phyloP scores from a whole-genome alignment of 306 rosid species.

The Quercus engelmannii region DNA sequence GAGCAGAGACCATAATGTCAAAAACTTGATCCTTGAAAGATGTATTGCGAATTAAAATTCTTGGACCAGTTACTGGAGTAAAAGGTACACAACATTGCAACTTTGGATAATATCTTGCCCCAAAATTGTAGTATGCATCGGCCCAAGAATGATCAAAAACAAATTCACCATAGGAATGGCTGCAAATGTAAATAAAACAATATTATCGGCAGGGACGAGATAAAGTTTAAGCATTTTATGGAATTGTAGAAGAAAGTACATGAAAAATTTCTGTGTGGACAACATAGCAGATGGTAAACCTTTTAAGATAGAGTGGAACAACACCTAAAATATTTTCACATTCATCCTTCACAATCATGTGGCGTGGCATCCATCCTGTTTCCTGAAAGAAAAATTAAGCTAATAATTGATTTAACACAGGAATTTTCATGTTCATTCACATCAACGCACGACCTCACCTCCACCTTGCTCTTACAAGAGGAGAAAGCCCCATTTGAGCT shows the following conservation, averaged over 20 bases:
- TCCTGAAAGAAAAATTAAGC: slow-evolving; percentile 35
- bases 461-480: no score
- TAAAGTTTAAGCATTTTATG: not conserved
- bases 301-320: slow-evolving; percentile 85
- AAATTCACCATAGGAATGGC: slow-evolving; percentile 95
- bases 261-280: slow-evolving; percentile 10
- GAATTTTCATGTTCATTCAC: not conserved
- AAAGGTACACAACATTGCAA: slow-evolving; percentile 88
- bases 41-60: slow-evolving; percentile 69
- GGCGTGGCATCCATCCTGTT: slow-evolving; percentile 87
- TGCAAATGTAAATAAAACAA: slow-evolving; percentile 33
- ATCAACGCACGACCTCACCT: not conserved
- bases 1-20: slow-evolving; percentile 56
- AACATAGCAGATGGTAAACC: slow-evolving; percentile 32
- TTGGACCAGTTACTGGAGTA: slow-evolving; percentile 93
- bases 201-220: not conserved
- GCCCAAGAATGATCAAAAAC: slow-evolving; percentile 99
- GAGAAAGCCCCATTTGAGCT: no score
- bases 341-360: slow-evolving; percentile 67
- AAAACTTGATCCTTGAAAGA: slow-evolving; percentile 62
- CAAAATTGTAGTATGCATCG: slow-evolving; percentile 75
- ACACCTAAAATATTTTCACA: slow-evolving; percentile 48
- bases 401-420: not conserved
- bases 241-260: not conserved
- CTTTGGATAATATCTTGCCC: slow-evolving; percentile 79